phyloP scores from a whole-genome alignment of 257 asterid genomes.

The Eucommia ulmoides region DNA sequence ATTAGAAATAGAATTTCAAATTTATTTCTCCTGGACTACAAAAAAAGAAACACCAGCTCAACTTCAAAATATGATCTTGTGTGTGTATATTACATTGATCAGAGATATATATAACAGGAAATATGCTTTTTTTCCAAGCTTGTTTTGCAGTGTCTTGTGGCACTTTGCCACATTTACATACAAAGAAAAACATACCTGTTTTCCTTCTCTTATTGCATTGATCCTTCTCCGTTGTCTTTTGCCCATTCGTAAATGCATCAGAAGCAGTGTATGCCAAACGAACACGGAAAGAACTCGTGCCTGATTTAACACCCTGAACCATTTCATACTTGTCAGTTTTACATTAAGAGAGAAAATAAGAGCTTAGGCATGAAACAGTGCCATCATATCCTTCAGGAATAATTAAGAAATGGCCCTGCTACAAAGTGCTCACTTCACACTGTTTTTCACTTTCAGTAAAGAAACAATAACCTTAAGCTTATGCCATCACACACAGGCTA shows the following conservation, averaged over 20 bases:
- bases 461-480: slow-evolving; percentile 5
- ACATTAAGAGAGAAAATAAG: background rate
- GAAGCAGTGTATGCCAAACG: slow-evolving; percentile 46
- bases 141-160: background rate
- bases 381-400: no score
- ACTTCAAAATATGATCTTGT: no score
- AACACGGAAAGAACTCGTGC: slow-evolving; percentile 39
- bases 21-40: no score
- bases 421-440: no score
- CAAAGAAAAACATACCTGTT: slow-evolving; percentile 26
- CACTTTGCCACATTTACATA: background rate
- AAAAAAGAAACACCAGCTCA: no score
- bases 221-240: slow-evolving; percentile 22
- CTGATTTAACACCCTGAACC: slow-evolving; percentile 55
- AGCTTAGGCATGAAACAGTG: background rate
- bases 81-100: no score
- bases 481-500: background rate
- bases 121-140: background rate
- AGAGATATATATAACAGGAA: background rate
- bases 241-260: slow-evolving; percentile 26
- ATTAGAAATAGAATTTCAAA: no score
- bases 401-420: no score
- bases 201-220: slow-evolving; percentile 74
- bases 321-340: slow-evolving; percentile 7
- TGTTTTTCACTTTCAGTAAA: background rate